Conservation (phyloP, 2,329 filamentous ascomycete species). For the Fusarium nisikadoi region DNA sequence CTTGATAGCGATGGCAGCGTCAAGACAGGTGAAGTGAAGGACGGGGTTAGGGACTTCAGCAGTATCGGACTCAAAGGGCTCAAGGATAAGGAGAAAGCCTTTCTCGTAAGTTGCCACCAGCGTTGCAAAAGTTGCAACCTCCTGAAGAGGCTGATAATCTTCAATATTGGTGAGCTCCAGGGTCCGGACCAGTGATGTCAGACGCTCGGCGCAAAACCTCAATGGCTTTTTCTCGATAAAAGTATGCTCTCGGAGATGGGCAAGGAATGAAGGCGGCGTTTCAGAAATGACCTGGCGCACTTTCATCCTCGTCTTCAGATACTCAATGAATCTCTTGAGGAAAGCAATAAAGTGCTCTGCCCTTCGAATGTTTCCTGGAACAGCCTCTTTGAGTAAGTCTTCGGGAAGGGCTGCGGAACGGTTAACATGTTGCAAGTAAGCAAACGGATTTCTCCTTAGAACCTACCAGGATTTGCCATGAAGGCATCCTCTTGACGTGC, state of each 20-base stretch:
- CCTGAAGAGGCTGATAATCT: conserved; percentile 95
- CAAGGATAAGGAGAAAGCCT: conserved; percentile 94
- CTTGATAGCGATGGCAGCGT: conserved; percentile 97
- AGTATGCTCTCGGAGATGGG: conserved; percentile 92
- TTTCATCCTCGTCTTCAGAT: conserved; percentile 98
- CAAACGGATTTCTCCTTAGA: neutral
- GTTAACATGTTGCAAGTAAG: neutral
- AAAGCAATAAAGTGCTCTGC: conserved; percentile 97
- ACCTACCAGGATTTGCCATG: conserved; percentile 85
- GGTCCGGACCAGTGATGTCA: conserved; percentile 94
- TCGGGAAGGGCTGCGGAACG: conserved; percentile 76
- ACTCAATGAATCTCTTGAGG: conserved; percentile 96
- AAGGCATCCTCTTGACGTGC: conserved; percentile 93
- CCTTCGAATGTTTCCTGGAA: conserved; percentile 94
- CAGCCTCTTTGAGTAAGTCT: conserved; percentile 92
- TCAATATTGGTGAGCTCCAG: conserved; percentile 97
- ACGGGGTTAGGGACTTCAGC: conserved; percentile 96
- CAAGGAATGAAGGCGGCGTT: conserved; percentile 91
- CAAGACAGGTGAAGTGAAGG: conserved; percentile 95
- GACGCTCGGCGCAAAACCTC: conserved; percentile 90
- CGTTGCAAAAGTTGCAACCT: conserved; percentile 97
- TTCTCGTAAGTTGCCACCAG: conserved; percentile 97
- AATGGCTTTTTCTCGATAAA: conserved; percentile 98
- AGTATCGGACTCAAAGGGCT: conserved; percentile 94
- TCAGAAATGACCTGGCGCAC: conserved; percentile 97